A percentile compares a stretch with the other conserved stretches of the same genome.
phyloP scores from a whole-genome alignment of 768 basidiomycete genomes.

The Lactifluus volemus region DNA sequence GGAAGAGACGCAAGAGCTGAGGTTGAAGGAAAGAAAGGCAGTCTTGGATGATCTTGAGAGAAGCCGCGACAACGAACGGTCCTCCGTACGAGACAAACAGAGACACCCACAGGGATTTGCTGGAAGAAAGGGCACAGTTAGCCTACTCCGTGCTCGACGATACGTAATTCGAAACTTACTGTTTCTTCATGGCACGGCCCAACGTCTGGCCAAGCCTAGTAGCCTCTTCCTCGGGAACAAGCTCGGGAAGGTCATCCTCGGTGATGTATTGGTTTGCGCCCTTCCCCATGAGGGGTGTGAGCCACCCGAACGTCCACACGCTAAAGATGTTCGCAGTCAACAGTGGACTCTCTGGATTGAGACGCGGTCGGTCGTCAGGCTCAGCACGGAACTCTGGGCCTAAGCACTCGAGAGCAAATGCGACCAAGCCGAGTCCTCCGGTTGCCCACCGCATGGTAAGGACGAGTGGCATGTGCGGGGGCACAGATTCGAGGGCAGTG shows the following conservation, averaged over 20 bases:
- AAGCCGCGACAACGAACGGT: slow-evolving; percentile 54
- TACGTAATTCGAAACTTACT: slow-evolving; percentile 35
- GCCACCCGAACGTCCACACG: slow-evolving; percentile 78
- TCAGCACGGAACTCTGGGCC: slow-evolving; percentile 47
- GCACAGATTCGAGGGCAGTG: slow-evolving; percentile 34
- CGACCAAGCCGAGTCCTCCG: slow-evolving; percentile 38
- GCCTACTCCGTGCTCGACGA: background rate
- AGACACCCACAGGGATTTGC: slow-evolving; percentile 61
- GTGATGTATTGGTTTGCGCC: slow-evolving; percentile 60
- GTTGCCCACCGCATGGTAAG: slow-evolving; percentile 38
- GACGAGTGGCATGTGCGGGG: slow-evolving; percentile 29
- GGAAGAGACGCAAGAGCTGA: slow-evolving; percentile 68
- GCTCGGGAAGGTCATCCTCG: slow-evolving; percentile 77
- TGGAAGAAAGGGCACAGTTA: slow-evolving; percentile 22
- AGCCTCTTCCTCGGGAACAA: slow-evolving; percentile 62
- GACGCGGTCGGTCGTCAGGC: slow-evolving; percentile 27
- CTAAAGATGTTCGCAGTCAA: slow-evolving; percentile 76
- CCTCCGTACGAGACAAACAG: slow-evolving; percentile 72
- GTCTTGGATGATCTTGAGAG: slow-evolving; percentile 75
- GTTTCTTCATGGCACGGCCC: slow-evolving; percentile 49
- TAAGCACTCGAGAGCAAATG: slow-evolving; percentile 59
- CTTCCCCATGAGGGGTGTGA: slow-evolving; percentile 70
- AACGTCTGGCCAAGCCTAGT: slow-evolving; percentile 56
- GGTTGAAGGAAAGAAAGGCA: slow-evolving; percentile 78
- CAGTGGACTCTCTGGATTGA: slow-evolving; percentile 54